Percentiles rank a stretch among this genome's conserved stretches.
phyloP scores from a whole-genome alignment of 148 eudicot genomes.

The Silene conica region DNA sequence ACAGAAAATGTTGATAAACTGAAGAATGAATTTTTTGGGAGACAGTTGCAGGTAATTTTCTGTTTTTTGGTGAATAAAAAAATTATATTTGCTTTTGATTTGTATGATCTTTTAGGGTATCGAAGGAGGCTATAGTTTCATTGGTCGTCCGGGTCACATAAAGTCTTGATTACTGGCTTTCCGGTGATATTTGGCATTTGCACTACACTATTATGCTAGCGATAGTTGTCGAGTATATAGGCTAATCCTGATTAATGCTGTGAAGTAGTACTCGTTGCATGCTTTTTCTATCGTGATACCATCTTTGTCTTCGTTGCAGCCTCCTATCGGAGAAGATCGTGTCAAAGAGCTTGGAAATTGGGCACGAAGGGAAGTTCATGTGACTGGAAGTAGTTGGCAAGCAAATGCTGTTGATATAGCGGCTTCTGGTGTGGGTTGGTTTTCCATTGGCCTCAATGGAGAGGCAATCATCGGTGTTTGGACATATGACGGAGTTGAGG shows the following conservation, averaged over 20 bases:
- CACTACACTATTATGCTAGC: not conserved
- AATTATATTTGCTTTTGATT: constrained; percentile 6
- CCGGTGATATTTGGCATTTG: not conserved
- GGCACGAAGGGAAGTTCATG: constrained; percentile 53
- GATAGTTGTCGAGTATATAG: not conserved
- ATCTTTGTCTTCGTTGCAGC: too few species aligned
- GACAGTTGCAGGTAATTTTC: constrained; percentile 62
- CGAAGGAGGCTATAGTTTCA: not conserved
- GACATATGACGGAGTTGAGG: constrained; percentile 9
- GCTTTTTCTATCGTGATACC: constrained; percentile 3
- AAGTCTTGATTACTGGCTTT: not conserved
- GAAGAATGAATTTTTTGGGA: constrained; percentile 77
- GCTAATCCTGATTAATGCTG: not conserved
- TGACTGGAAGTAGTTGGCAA: constrained; percentile 69
- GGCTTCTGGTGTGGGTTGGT: constrained; percentile 92
- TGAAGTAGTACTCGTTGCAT: not conserved
- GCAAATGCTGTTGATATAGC: constrained; percentile 73
- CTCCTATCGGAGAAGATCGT: constrained; percentile 64
- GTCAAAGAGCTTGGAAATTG: constrained; percentile 72
- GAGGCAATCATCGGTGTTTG: constrained; percentile 65
- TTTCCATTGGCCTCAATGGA: constrained; percentile 86
- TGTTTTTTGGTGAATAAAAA: not conserved
- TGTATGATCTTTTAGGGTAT: not conserved
- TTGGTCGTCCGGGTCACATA: not conserved
- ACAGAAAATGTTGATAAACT: constrained; percentile 59